phyloP scores from a whole-genome alignment of 148 eudicot genomes.

The Vaccinium macrocarpon region DNA sequence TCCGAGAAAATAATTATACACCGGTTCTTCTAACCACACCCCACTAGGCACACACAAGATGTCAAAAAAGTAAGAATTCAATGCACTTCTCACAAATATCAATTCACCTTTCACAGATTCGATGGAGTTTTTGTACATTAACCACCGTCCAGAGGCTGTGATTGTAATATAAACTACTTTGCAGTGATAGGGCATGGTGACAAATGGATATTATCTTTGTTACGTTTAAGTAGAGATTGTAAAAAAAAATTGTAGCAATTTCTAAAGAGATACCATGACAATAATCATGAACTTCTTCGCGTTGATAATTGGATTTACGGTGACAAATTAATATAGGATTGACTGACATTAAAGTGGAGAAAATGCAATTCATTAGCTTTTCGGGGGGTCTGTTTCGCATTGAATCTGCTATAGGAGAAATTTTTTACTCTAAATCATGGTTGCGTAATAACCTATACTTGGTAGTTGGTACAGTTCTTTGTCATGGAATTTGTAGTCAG shows the following conservation, averaged over 20 bases:
- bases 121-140: too few species aligned
- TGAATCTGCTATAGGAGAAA: neutral
- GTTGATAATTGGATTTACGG: neutral
- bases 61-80: too few species aligned
- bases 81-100: too few species aligned
- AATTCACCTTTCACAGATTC: too few species aligned
- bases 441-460: too few species aligned
- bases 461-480: neutral
- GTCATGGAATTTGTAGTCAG: neutral
- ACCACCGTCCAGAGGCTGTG: too few species aligned
- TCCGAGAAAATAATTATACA: neutral
- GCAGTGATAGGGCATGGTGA: neutral
- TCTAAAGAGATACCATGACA: conserved; percentile 1
- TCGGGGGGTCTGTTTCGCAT: neutral
- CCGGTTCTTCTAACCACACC: too few species aligned
- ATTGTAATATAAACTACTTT: neutral
- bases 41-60: too few species aligned
- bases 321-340: neutral
- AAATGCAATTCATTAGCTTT: conserved; percentile 2
- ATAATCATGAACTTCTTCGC: neutral
- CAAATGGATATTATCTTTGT: neutral
- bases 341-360: neutral
- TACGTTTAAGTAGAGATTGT: neutral
- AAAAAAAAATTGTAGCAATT: neutral
- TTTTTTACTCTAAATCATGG: neutral